phyloP scores from a whole-genome alignment of 1,139 yeast genomes.

The Lodderomyces theae region DNA sequence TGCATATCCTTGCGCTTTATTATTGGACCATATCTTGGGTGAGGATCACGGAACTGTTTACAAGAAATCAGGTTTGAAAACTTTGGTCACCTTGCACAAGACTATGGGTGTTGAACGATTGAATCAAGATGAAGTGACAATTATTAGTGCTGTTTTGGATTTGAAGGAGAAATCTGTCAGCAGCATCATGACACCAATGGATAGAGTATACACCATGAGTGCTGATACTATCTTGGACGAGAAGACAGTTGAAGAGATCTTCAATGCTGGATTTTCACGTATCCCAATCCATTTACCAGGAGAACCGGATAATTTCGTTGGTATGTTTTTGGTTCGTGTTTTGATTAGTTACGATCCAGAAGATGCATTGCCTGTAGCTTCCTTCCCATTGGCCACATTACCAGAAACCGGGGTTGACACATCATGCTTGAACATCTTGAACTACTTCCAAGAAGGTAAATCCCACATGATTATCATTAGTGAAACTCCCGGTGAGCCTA shows the following conservation, averaged over 20 bases:
- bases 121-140: slow-evolving; percentile 93
- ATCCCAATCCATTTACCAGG: slow-evolving; percentile 93
- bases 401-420: slow-evolving; percentile 94
- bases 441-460: slow-evolving; percentile 96
- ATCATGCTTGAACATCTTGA: slow-evolving; percentile 87
- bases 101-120: slow-evolving; percentile 95
- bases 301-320: slow-evolving; percentile 88
- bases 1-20: slow-evolving; percentile 84
- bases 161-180: slow-evolving; percentile 87
- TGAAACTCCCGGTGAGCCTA: slow-evolving; percentile 79
- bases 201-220: slow-evolving; percentile 84
- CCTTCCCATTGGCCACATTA: slow-evolving; percentile 91
- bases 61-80: slow-evolving; percentile 88
- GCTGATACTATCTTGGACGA: slow-evolving; percentile 85
- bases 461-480: slow-evolving; percentile 96
- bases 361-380: slow-evolving; percentile 87
- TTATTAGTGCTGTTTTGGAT: slow-evolving; percentile 90
- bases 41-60: slow-evolving; percentile 96
- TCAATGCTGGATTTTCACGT: slow-evolving; percentile 92
- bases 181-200: slow-evolving; percentile 91
- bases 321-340: slow-evolving; percentile 91
- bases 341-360: slow-evolving; percentile 96
- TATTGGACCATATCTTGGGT: slow-evolving; percentile 80
- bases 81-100: slow-evolving; percentile 86
- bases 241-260: slow-evolving; percentile 79